Base-by-base conservation (phyloP, 176 grass and related monocot species). In the Metroxylon sagu region DNA sequence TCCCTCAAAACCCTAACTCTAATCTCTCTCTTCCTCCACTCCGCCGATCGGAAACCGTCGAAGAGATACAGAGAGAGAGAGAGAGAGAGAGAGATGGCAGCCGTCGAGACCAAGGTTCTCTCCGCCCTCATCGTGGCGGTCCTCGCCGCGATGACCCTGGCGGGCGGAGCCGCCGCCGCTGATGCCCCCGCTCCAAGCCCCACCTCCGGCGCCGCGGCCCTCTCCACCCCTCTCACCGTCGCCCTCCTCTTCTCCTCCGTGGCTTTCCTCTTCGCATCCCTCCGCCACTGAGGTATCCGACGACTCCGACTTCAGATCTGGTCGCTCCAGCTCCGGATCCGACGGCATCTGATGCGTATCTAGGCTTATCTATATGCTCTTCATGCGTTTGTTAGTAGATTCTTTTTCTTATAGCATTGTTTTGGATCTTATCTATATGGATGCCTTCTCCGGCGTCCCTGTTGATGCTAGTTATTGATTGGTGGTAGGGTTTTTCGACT, bases 111-210 rank as follows among this genome's bases (percentile, higher is more conserved):
- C 12, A 23, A 23, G 53, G 53, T 56, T 56, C 19, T 56, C 2
- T 56, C 18, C 53, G 1, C 21, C 19, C 18, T 56, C 53, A 1
- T 80, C 10, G 55, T 68, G 8, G 79, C 65, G 2, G 19, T 77
- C 64, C 52, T 60, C 48, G 58, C 74, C 43, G 5, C 70, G 10
- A 43, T 43, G 19, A 76, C 49, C 23, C 29, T 77, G 18, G 59
- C 58, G 5, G 65, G 71, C 25, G 67, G 61, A 26, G 79, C 50
- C 50, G 28, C 63, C 26, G 82, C 76, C 4, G 48, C 61, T 5
- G 79, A 85, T 0, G 82, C 87, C 1, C 87, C 87, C 3, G 72
- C 82, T 5, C 72, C 82, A 12, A 70, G 66, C 62, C 82, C 82
- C 59, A 14, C 50, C 25, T 71, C 87, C 16, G 72, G 61, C 43